These are phyloP conservation scores for Aspergillus arachidicola DNA, from an alignment of 2,329 filamentous ascomycete genomes.

Conservation along the genomic window DNA sequence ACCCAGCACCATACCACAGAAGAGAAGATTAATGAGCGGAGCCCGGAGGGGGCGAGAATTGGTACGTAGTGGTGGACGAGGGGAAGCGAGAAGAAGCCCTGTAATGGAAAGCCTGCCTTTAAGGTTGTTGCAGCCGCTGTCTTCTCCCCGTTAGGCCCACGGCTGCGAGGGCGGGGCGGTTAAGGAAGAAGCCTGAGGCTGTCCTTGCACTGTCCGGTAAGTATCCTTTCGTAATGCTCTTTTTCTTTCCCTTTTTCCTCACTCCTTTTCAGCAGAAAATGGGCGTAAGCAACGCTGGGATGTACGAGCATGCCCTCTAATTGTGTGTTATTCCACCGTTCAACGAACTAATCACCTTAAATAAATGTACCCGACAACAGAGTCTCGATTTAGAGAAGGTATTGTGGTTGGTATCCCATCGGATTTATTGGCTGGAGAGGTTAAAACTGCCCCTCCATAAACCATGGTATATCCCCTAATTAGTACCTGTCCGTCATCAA, in stretches of 20 bases:
- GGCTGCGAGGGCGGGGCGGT: slow-evolving; percentile 25
- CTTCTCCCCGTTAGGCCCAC: slow-evolving; percentile 29
- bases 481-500: slow-evolving; percentile 10
- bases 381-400: neutral
- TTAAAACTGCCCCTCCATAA: slow-evolving; percentile 13
- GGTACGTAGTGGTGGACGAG: neutral
- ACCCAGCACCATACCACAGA: slow-evolving; percentile 6
- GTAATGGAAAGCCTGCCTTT: slow-evolving; percentile 16
- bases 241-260: neutral
- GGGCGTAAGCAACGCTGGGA: neutral
- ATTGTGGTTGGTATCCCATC: neutral
- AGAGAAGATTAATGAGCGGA: slow-evolving; percentile 9
- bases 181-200: slow-evolving; percentile 12
- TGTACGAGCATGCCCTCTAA: neutral
- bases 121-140: slow-evolving; percentile 30
- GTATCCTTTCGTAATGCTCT: neutral
- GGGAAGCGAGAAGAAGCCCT: slow-evolving; percentile 4
- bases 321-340: neutral
- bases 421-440: slow-evolving; percentile 2
- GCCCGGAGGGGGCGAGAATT: slow-evolving; percentile 3
- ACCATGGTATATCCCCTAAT: slow-evolving; percentile 14
- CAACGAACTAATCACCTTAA: neutral
- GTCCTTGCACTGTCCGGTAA: neutral
- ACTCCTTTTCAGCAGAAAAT: neutral
- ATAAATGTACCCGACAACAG: neutral